These are phyloP conservation scores for Perkinsus olseni DNA, from an alignment of 169 alveolate species.

Conservation along the genomic window DNA sequence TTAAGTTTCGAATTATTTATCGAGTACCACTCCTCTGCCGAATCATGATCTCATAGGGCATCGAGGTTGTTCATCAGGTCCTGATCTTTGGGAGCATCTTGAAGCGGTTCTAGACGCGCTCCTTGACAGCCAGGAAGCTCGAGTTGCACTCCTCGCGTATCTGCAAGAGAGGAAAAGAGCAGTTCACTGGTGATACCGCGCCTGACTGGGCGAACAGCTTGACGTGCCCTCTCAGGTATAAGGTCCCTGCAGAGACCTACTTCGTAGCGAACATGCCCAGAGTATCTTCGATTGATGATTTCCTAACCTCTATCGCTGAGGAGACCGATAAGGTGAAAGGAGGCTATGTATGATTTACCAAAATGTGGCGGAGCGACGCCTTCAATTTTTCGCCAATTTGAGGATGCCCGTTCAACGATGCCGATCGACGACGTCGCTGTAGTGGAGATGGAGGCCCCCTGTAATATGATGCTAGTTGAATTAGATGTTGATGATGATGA, in stretches of 20 bases:
- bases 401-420: not conserved
- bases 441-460: not conserved
- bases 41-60: not conserved
- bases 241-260: not conserved
- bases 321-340: not conserved
- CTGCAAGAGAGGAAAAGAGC: not conserved
- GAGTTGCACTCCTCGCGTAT: not conserved
- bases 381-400: not conserved
- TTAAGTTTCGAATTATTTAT: too few species aligned
- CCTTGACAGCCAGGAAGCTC: not conserved
- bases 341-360: not conserved
- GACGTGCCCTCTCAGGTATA: too few species aligned
- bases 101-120: not conserved
- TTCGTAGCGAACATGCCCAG: not conserved
- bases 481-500: not conserved
- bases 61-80: not conserved
- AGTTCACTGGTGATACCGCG: not conserved
- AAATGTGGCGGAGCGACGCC: constrained; percentile 4
- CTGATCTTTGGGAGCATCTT: not conserved
- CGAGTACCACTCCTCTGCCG: not conserved
- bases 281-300: not conserved
- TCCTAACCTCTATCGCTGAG: not conserved
- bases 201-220: too few species aligned
- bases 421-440: not conserved
- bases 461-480: not conserved